Evolutionary conservation across 345 rosid species (phyloP), one percentile per base, ranked within the genome.

Genomic region (Eucalyptus virginea): DNA sequence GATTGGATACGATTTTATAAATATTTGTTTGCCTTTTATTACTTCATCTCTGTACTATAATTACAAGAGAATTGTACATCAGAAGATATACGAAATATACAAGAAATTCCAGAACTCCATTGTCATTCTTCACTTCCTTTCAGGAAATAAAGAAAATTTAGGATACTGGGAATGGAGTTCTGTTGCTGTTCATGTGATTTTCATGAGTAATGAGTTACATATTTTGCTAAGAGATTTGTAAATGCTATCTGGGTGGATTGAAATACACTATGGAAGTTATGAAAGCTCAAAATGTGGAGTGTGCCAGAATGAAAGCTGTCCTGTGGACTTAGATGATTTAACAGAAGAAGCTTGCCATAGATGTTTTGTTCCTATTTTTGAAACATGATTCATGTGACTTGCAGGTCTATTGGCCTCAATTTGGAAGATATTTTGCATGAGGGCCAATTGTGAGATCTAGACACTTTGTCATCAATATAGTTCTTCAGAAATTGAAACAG

Each of bases 361-460:
- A 86, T 42, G 32, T 86, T 69, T 32, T 16, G 42, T 69, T 69
- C 81, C 42, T 69, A 69, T 34, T 69, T 67, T 5, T 69, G 7
- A 69, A 69, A 17, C 81, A 32, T 69, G 42, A 69, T 34, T 69
- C 42, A 69, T 9, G 12, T 69, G 81, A 87, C 83, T 56, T 81
- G 60, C 95, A 96, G 99, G 98, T 97, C 28, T 96, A 97, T 90
- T 95, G 98, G 98, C 98, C 96, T 91, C 99, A 97, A 88, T 97
- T 97, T 90, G 99, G 99, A 94, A 95, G 99, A 96, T 98, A 96
- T 94, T 96, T 96, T 86, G 99, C 99, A 21, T 96, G 97, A 91
- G 99, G 99, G 92, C 99, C 98, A 69, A 90, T 96, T 86, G 99
- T 97, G 94, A 96, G 99, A 94, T 89, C 86, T 87, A 26, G 83